Evolutionary conservation across 495 filamentous ascomycete genomes (phyloP), one percentile per base, ranked within the genome.

Genomic region (Aspergillus diversus): DNA sequence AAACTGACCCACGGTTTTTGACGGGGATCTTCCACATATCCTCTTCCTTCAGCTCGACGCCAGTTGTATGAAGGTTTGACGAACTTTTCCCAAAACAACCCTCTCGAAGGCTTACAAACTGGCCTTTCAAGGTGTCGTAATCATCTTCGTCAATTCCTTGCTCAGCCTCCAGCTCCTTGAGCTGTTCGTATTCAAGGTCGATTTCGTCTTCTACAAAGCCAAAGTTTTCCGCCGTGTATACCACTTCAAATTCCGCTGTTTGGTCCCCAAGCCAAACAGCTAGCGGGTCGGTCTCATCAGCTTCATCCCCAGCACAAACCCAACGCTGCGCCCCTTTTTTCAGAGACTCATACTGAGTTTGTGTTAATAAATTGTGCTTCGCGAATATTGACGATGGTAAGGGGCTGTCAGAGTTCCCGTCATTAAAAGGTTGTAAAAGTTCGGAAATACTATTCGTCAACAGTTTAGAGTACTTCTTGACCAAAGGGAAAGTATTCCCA

Each of bases 101-200:
- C 55, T 86, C 83, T 13, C 63, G 69, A 37, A 92, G 71, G 0
- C 67, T 31, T 1, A 84, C 61, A 43, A 64, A 77, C 7, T 61
- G 54, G 3, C 89, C 90, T 55, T 61, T 76, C 11, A 92, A 75
- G 34, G 48, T 63, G 11, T 89, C 87, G 52, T 76, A 76, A 27
- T 86, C 84, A 12, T 88, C 86, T 5, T 80, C 72, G 37, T 80
- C 67, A 5, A 73, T 55, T 9, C 74, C 81, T 15, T 78, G 79
- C 59, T 92, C 88, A 0, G 83, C 84, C 64, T 92, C 90, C 5
- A 89, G 67, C 54, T 90, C 87, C 63, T 83, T 80, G 0, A 90
- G 70, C 61, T 86, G 79, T 68, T 92, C 90, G 47, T 82, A 84
- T 35, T 89, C 89, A 6, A 87, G 75, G 53, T 92, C 89, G 4